Base-by-base conservation (phyloP, 2,329 filamentous ascomycete genomes). In the Gnomoniopsis sp. region DNA sequence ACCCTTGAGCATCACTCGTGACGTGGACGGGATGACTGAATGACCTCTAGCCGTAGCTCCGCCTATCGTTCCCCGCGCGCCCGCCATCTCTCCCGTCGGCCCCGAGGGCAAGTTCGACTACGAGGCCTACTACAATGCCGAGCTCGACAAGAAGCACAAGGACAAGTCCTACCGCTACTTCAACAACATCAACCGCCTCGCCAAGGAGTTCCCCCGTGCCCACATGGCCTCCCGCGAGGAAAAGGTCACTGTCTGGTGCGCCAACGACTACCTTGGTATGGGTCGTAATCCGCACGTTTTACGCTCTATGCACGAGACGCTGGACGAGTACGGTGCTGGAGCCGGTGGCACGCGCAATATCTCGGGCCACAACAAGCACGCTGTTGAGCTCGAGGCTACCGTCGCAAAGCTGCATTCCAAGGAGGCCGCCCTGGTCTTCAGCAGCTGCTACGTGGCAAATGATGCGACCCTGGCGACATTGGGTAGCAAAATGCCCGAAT, bases 111-210 rank as follows among this genome's bases (percentile, higher is more conserved):
- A 87, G 69, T 99, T 97, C 75, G 84, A 98, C 75, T 99, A 99
- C 70, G 87, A 96, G 69, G 84, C 74, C 49, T 99, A 97, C 76
- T 99, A 98, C 77, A 78, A 88, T 65, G 79, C 79, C 62, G 93
- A 99, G 74, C 77, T 99, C 66, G 91, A 97, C 68, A 98, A 97
- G 85, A 99, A 99, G 80, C 95, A 96, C 83, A 93, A 96, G 82
- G 95, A 99, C 83, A 98, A 97, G 80, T 97, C 93, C 54, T 99
- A 99, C 80, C 91, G 95, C 71, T 98, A 98, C 80, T 99, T 99
- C 82, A 99, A 99, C 83, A 99, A 99, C 81, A 99, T 99, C 86
- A 99, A 99, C 72, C 92, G 95, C 38, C 83, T 99, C 62, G 95
- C 95, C 65, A 91, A 95, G 77, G 91, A 98, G 65, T 99, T 99